These are phyloP conservation scores for Cladosporium austrohemisphaericum DNA, from an alignment of 2,329 filamentous ascomycete genomes.

Conservation along the genomic window DNA sequence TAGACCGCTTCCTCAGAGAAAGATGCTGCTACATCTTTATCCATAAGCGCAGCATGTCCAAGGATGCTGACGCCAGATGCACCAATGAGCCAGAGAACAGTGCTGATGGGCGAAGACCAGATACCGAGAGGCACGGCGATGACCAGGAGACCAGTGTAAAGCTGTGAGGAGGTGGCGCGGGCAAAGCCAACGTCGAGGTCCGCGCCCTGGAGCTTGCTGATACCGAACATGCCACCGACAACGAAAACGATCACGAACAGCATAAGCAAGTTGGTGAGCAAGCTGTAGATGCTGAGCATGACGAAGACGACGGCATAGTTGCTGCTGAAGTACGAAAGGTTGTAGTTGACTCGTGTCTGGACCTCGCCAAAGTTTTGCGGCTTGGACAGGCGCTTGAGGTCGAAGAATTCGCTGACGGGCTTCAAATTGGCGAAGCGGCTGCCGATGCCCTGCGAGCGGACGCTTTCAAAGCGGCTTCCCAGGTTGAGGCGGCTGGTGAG, in stretches of 20 bases:
- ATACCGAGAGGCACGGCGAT: constrained; percentile 81
- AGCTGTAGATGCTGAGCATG: constrained; percentile 92
- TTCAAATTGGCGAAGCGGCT: constrained; percentile 88
- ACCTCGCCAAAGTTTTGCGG: constrained; percentile 85
- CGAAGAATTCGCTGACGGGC: constrained; percentile 88
- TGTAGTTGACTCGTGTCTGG: constrained; percentile 94
- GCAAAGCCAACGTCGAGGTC: constrained; percentile 84
- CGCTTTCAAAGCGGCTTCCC: constrained; percentile 74
- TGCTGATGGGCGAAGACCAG: constrained; percentile 77
- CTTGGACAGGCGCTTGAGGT: constrained; percentile 93
- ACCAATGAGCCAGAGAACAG: constrained; percentile 91
- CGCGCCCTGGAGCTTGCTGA: constrained; percentile 81
- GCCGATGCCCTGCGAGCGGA: constrained; percentile 73
- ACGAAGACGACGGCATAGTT: constrained; percentile 94
- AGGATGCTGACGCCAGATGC: constrained; percentile 90
- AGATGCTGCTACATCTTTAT: constrained; percentile 99
- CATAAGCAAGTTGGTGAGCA: constrained; percentile 80
- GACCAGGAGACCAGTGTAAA: constrained; percentile 84
- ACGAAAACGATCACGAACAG: constrained; percentile 92
- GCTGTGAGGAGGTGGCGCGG: constrained; percentile 82
- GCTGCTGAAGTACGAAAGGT: constrained; percentile 93
- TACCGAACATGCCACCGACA: constrained; percentile 80
- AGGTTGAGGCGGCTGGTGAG: constrained; percentile 89
- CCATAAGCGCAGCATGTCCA: constrained; percentile 91
- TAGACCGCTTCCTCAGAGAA: constrained; percentile 99